Conservation (phyloP, 2,329 filamentous ascomycete species). For the Phaeosphaeriaceae sp. region DNA sequence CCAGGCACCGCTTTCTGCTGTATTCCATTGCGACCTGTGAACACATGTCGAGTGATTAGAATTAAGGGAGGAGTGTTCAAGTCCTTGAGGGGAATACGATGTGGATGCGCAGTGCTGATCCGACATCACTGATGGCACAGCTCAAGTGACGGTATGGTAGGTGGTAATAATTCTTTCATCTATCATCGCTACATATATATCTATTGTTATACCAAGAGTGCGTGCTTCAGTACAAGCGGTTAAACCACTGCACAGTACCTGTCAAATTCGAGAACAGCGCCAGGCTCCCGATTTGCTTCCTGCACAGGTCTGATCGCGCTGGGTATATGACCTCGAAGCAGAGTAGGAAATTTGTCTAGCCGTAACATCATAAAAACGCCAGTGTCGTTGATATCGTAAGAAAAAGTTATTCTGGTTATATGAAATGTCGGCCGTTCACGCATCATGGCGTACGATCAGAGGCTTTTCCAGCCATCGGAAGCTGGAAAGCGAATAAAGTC, state of each 20-base stretch:
- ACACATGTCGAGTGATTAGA: constrained; percentile 12
- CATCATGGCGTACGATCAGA: background rate
- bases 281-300: background rate
- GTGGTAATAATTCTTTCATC: background rate
- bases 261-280: background rate
- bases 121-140: background rate
- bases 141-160: background rate
- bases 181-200: constrained; percentile 1
- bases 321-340: constrained; percentile 1
- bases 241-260: background rate
- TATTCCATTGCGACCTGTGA: constrained; percentile 17
- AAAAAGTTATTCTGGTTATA: background rate
- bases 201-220: background rate
- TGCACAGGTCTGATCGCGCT: background rate
- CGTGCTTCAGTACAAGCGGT: background rate
- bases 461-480: background rate
- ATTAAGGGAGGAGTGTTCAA: background rate
- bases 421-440: background rate
- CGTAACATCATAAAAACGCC: background rate
- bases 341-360: background rate
- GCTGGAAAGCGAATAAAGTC: background rate
- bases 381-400: background rate
- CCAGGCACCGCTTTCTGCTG: constrained; percentile 16
- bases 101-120: background rate
- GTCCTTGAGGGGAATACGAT: background rate